A percentile compares a stretch with the other conserved stretches of the same genome.
Conservation (phyloP, 805 yeast species). For the Nematodospora valgi region DNA sequence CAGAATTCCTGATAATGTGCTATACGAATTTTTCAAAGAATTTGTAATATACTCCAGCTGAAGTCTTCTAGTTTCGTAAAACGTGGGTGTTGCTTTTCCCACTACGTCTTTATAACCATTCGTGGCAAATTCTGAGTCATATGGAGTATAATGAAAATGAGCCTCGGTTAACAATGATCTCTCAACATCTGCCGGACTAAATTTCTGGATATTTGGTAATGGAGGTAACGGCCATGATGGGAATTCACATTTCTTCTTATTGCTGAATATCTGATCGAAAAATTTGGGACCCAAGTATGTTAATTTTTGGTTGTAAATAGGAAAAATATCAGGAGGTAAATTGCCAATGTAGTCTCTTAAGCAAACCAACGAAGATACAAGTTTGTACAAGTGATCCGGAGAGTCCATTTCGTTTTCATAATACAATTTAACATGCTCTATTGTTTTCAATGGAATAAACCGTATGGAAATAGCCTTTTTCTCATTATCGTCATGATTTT, state of each 20-base stretch:
- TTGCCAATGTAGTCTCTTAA: conserved; percentile 78
- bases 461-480: conserved; percentile 56
- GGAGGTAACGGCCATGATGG: conserved; percentile 80
- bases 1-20: conserved; percentile 48
- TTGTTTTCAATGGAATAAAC: conserved; percentile 72
- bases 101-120: conserved; percentile 14
- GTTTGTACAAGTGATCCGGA: conserved; percentile 52
- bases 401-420: conserved; percentile 23
- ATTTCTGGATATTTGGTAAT: conserved; percentile 58
- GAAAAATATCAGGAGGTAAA: conserved; percentile 74
- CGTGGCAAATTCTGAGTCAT: conserved; percentile 37
- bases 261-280: conserved; percentile 41
- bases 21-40: conserved; percentile 54
- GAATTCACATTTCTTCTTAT: conserved; percentile 12
- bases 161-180: conserved; percentile 73
- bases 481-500: conserved; percentile 19
- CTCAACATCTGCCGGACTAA: conserved; percentile 74
- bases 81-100: conserved; percentile 22
- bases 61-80: conserved; percentile 60
- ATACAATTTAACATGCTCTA: conserved; percentile 71
- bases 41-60: conserved; percentile 67
- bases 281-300: conserved; percentile 56
- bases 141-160: conserved; percentile 53
- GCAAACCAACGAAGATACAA: conserved; percentile 80
- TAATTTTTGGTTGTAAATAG: conserved; percentile 66